Conservation (phyloP, 768 basidiomycete species). For the Sarcodon sp. region DNA sequence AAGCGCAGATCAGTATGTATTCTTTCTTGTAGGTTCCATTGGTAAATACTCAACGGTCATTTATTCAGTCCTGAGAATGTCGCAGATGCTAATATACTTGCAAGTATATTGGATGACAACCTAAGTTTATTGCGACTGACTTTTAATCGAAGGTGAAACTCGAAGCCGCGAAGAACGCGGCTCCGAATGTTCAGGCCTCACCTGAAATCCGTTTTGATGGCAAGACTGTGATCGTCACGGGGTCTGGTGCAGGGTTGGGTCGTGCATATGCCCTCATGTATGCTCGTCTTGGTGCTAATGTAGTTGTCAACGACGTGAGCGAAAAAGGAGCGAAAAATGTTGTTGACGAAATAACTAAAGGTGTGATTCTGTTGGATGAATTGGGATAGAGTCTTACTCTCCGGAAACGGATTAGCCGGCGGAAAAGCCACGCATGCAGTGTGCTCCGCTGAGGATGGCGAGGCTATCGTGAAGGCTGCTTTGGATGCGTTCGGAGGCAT, state of each 20-base stretch:
- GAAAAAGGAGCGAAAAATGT: slow-evolving; percentile 76
- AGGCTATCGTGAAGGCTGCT: slow-evolving; percentile 77
- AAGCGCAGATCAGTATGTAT: slow-evolving; percentile 49
- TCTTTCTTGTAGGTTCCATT: background rate
- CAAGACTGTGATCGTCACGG: slow-evolving; percentile 89
- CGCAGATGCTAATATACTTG: slow-evolving; percentile 48
- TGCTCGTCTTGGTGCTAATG: slow-evolving; percentile 85
- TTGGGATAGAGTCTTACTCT: background rate
- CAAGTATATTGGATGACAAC: slow-evolving; percentile 13
- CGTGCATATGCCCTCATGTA: slow-evolving; percentile 89
- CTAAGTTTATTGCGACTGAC: background rate
- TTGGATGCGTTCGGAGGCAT: slow-evolving; percentile 80
- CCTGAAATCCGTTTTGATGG: slow-evolving; percentile 72
- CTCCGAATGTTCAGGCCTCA: slow-evolving; percentile 56
- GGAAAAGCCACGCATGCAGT: slow-evolving; percentile 79
- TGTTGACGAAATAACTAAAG: slow-evolving; percentile 74
- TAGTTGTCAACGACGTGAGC: slow-evolving; percentile 91
- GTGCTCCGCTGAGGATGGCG: slow-evolving; percentile 86
- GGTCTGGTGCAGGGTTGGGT: slow-evolving; percentile 90
- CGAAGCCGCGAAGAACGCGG: slow-evolving; percentile 44
- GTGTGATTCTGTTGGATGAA: slow-evolving; percentile 24
- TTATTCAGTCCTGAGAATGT: slow-evolving; percentile 45
- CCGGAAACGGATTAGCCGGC: slow-evolving; percentile 39
- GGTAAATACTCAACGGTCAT: slow-evolving; percentile 1
- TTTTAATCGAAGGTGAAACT: slow-evolving; percentile 17